Evolutionary conservation across 148 eudicot species (phyloP).

Genomic region (Dianthus caryophyllus): DNA sequence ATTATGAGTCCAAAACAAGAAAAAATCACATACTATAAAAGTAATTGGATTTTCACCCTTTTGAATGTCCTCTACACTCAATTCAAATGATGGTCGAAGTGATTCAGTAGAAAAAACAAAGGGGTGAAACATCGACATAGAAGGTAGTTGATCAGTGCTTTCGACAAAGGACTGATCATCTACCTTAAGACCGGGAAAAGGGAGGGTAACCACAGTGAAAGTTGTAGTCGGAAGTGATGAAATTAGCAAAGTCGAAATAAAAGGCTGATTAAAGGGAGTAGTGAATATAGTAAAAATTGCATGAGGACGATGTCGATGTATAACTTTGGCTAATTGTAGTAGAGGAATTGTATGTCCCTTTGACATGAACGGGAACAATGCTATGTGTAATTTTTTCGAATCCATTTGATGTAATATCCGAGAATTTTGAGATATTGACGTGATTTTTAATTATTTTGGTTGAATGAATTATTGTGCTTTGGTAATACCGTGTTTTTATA

Average conservation of each 20-base stretch:
- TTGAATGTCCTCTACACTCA: conserved; percentile 32
- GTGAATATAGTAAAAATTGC: conserved; percentile 56
- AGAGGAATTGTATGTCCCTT: conserved; percentile 80
- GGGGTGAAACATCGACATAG: conserved; percentile 46
- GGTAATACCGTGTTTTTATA: too few species aligned
- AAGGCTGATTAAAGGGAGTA: conserved; percentile 52
- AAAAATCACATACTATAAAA: conserved; percentile 51
- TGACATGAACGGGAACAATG: conserved; percentile 77
- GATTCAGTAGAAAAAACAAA: conserved; percentile 31
- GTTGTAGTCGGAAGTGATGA: conserved; percentile 14
- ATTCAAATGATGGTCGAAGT: conserved; percentile 48
- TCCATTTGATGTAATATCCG: too few species aligned
- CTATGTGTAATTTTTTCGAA: conserved; percentile 27
- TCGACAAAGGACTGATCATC: too few species aligned
- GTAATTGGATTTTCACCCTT: conserved; percentile 18
- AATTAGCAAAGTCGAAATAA: conserved; percentile 42
- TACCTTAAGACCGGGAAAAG: conserved; percentile 32
- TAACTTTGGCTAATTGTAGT: conserved; percentile 55
- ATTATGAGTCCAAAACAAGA: conserved; percentile 50
- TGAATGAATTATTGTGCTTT: too few species aligned
- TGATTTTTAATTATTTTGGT: too few species aligned
- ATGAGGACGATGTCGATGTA: conserved; percentile 38
- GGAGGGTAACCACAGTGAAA: conserved; percentile 35
- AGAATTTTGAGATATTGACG: not conserved
- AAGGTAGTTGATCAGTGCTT: conserved; percentile 66